Evolutionary conservation across 306 rosid species (phyloP).

Genomic region (Cucurbita ficifolia): DNA sequence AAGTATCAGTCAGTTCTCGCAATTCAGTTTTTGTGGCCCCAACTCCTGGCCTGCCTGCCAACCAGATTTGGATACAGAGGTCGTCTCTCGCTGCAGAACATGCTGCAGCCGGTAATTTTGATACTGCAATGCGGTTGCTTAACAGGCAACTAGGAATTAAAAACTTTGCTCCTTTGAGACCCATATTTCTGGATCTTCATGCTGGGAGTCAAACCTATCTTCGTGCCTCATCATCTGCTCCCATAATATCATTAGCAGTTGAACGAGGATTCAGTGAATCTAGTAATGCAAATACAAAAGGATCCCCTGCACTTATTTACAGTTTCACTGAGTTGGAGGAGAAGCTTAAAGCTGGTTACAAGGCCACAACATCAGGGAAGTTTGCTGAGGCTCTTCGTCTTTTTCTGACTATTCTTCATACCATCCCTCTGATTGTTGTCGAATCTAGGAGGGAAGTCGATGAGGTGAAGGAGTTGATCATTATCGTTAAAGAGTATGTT

Average conservation of each 20-base stretch:
- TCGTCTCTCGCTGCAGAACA: conserved; percentile 96
- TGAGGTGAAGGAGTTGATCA: conserved; percentile 73
- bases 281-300: conserved; percentile 55
- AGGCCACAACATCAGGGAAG: conserved; percentile 66
- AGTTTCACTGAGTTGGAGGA: conserved; percentile 68
- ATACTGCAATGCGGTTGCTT: conserved; percentile 81
- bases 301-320: conserved; percentile 62
- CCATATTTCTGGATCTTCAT: conserved; percentile 67
- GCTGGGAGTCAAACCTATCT: conserved; percentile 64
- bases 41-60: conserved; percentile 76
- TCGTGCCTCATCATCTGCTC: conserved; percentile 62
- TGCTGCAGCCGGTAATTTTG: conserved; percentile 89
- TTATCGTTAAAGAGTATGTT: conserved; percentile 72
- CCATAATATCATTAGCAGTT: conserved; percentile 51
- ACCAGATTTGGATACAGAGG: conserved; percentile 71
- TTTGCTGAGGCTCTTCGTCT: conserved; percentile 56
- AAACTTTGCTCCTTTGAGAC: conserved; percentile 57
- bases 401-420: conserved; percentile 56
- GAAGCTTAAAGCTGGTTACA: conserved; percentile 79
- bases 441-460: conserved; percentile 91
- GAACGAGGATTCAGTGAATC: conserved; percentile 76
- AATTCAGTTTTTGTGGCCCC: conserved; percentile 66
- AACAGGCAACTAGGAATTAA: conserved; percentile 76
- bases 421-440: conserved; percentile 71
- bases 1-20: conserved; percentile 37